phyloP scores from a whole-genome alignment of 495 filamentous ascomycete genomes.

The Lasiosphaeria hispida region DNA sequence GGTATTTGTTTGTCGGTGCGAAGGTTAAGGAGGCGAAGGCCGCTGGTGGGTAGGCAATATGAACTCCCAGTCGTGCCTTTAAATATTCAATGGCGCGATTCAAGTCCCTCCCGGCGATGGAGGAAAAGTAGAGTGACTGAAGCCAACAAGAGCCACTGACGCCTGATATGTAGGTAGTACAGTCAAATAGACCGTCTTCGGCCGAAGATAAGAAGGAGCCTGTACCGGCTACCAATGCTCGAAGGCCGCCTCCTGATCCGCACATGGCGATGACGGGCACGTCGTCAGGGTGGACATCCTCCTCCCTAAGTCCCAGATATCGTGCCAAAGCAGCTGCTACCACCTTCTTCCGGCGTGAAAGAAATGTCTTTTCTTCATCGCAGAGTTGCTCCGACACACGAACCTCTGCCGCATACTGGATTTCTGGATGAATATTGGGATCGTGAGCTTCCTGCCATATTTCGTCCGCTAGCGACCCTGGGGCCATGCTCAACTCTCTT shows the following conservation, averaged over 20 bases:
- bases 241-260: constrained; percentile 85
- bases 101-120: constrained; percentile 63
- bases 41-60: constrained; percentile 87
- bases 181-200: constrained; percentile 87
- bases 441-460: constrained; percentile 92
- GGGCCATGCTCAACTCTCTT: constrained; percentile 77
- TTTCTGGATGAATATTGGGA: constrained; percentile 78
- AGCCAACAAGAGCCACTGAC: constrained; percentile 96
- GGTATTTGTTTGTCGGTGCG: constrained; percentile 87
- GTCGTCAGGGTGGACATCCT: constrained; percentile 87
- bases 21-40: constrained; percentile 73
- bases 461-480: constrained; percentile 83
- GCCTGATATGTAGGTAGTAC: constrained; percentile 88
- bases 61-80: constrained; percentile 76
- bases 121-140: constrained; percentile 85
- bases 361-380: constrained; percentile 72
- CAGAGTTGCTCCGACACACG: constrained; percentile 82
- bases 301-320: constrained; percentile 73
- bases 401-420: constrained; percentile 72
- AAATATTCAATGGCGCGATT: constrained; percentile 73
- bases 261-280: constrained; percentile 90
- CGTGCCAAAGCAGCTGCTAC: constrained; percentile 69
- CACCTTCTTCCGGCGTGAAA: constrained; percentile 59
- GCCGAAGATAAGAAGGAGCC: constrained; percentile 77
- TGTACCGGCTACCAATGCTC: constrained; percentile 84